These are phyloP conservation scores for Apiotrichum domesticum DNA, from an alignment of 1,284 basidiomycete species.

Conservation along the genomic window DNA sequence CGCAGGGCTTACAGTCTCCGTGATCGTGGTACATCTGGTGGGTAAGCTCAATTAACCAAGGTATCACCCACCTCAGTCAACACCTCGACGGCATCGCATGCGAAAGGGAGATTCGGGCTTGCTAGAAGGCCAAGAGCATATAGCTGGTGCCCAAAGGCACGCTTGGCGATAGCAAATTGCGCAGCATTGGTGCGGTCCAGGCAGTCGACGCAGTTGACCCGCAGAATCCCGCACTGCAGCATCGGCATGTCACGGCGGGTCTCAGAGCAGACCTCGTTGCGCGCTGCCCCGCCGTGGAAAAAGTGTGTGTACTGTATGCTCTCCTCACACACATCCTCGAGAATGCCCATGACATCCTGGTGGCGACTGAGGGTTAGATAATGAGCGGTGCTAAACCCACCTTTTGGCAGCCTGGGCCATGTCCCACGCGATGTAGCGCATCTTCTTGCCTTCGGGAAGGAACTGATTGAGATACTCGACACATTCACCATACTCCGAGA, in stretches of 20 bases:
- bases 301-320: constrained; percentile 86
- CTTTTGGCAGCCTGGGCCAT: constrained; percentile 83
- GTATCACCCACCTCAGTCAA: constrained; percentile 69
- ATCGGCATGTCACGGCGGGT: constrained; percentile 64
- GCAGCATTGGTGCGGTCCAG: constrained; percentile 96
- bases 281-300: constrained; percentile 63
- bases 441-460: constrained; percentile 74
- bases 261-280: constrained; percentile 34
- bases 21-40: constrained; percentile 89
- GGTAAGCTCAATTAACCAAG: too few relatives aligned
- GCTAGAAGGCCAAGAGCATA: constrained; percentile 87
- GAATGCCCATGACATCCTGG: constrained; percentile 89
- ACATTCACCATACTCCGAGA: constrained; percentile 88
- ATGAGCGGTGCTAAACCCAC: constrained; percentile 12
- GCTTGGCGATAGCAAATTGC: constrained; percentile 96
- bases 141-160: constrained; percentile 89
- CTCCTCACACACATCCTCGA: constrained; percentile 94
- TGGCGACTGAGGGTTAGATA: constrained; percentile 59
- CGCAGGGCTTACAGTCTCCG: constrained; percentile 66
- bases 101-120: constrained; percentile 75
- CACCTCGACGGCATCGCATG: constrained; percentile 94
- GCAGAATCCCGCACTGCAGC: constrained; percentile 83
- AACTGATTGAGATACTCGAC: constrained; percentile 93
- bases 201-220: constrained; percentile 93
- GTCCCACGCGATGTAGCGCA: constrained; percentile 93